These are phyloP conservation scores for Leptomonas pyrrhocoris DNA, from an alignment of 208 protist species.

Conservation along the genomic window DNA sequence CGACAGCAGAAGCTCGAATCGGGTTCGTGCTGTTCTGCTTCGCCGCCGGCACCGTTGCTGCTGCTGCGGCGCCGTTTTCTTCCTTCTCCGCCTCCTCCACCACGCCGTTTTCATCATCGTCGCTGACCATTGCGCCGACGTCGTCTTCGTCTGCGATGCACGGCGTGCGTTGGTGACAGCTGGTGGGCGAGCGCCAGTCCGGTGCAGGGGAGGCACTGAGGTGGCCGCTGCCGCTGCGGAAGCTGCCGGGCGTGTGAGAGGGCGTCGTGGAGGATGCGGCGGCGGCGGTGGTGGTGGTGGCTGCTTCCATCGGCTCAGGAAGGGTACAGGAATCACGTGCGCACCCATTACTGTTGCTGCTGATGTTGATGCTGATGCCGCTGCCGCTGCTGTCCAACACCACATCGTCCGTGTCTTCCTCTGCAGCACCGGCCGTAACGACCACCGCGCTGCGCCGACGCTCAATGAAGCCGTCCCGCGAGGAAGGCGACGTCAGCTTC, in stretches of 20 bases:
- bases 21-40: not conserved
- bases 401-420: conserved; percentile 12
- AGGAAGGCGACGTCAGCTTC: not conserved
- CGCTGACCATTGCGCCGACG: conserved; percentile 29
- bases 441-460: conserved; percentile 16
- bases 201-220: conserved; percentile 11
- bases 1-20: not conserved
- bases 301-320: not conserved
- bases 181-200: conserved; percentile 53
- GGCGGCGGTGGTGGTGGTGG: not conserved
- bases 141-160: conserved; percentile 78
- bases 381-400: not conserved
- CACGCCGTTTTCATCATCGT: conserved; percentile 6
- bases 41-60: too few species aligned
- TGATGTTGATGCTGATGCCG: not conserved
- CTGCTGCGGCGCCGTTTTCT: not conserved
- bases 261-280: too few species aligned
- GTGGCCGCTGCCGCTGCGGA: not conserved
- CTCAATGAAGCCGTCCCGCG: not conserved
- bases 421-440: conserved; percentile 13
- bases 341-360: not conserved
- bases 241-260: not conserved
- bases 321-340: not conserved
- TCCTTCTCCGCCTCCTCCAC: too few species aligned
- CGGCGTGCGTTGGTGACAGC: conserved; percentile 80